Conservation (phyloP, 768 basidiomycete species). For the Myochromella boudieri region DNA sequence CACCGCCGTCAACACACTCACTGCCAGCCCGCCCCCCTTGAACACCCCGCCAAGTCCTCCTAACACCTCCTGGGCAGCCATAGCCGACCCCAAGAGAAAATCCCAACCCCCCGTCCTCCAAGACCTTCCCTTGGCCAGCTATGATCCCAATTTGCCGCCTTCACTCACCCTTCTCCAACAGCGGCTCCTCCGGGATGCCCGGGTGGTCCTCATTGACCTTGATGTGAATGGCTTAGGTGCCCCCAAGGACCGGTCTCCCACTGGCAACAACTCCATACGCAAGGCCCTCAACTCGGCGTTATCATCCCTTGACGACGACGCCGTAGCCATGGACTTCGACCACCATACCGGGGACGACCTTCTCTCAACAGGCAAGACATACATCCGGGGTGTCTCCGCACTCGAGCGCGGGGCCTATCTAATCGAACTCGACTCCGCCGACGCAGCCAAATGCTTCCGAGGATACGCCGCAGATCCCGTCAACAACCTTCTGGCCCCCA, state of each 20-base stretch:
- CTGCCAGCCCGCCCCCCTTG: neutral
- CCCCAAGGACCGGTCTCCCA: neutral
- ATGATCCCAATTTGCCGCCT: neutral
- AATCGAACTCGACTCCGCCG: neutral
- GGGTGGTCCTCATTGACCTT: neutral
- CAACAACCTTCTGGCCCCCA: neutral
- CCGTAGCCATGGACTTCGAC: neutral
- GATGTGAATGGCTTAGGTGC: neutral
- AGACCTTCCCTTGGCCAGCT: neutral
- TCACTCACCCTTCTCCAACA: constrained; percentile 11
- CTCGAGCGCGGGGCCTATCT: neutral
- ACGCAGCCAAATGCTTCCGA: neutral
- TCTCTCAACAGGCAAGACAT: neutral
- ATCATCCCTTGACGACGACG: neutral
- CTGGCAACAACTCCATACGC: neutral
- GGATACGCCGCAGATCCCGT: neutral
- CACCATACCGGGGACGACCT: too few relatives aligned
- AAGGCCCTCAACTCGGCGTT: neutral
- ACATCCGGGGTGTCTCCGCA: neutral
- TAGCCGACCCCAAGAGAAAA: neutral
- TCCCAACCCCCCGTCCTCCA: neutral
- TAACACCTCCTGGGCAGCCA: neutral
- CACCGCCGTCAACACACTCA: neutral
- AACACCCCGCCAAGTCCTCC: neutral
- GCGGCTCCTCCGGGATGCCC: neutral